A percentile compares a stretch with the other conserved stretches of the same genome.
Conservation (phyloP, 805 yeast species). For the Saturnispora ahearnii region DNA sequence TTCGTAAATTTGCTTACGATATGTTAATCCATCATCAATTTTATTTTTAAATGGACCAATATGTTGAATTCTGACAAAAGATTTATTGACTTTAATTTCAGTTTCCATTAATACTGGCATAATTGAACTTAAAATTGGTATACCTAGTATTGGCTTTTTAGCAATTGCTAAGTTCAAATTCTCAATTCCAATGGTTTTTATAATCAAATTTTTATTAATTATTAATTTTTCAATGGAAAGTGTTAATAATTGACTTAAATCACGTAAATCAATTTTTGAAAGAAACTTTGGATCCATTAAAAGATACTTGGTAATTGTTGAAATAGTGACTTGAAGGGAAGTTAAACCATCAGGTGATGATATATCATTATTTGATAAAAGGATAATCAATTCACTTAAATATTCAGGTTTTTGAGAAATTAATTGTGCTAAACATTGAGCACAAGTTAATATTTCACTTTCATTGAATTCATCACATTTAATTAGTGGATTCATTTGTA, state of each 20-base stretch:
- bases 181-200: constrained; percentile 51
- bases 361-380: constrained; percentile 3
- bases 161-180: constrained; percentile 53
- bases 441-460: constrained; percentile 17
- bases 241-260: constrained; percentile 20
- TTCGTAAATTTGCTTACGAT: constrained; percentile 66
- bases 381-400: constrained; percentile 12
- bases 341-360: neutral
- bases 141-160: constrained; percentile 40
- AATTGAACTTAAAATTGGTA: constrained; percentile 36
- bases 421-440: constrained; percentile 21
- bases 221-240: constrained; percentile 19
- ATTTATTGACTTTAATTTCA: constrained; percentile 47
- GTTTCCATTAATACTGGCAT: constrained; percentile 41
- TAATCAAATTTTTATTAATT: constrained; percentile 36
- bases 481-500: neutral
- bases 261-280: constrained; percentile 3
- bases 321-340: constrained; percentile 16
- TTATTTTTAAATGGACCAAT: constrained; percentile 86
- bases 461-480: constrained; percentile 8
- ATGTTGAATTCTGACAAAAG: constrained; percentile 54
- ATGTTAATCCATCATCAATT: constrained; percentile 68
- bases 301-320: constrained; percentile 24
- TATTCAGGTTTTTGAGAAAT: constrained; percentile 13
- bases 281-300: constrained; percentile 14